phyloP scores from a whole-genome alignment of 75 land plant species.

The Adiantum capillusveneris region DNA sequence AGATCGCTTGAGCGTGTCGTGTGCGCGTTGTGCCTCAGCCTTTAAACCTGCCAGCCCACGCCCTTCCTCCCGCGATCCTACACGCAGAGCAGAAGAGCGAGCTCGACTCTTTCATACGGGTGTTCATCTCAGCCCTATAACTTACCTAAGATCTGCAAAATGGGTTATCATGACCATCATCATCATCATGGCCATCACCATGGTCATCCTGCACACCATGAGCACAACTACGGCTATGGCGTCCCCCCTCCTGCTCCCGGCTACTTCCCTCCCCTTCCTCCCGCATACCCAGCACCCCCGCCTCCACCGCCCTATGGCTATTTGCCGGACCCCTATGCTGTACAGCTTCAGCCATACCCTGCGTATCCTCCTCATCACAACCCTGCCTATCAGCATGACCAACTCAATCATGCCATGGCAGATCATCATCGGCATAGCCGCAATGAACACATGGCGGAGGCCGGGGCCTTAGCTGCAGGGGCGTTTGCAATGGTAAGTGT shows the following conservation, averaged over 20 bases:
- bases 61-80: too few relatives aligned
- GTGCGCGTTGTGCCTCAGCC: too few relatives aligned
- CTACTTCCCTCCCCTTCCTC: neutral
- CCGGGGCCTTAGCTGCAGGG: neutral
- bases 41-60: too few relatives aligned
- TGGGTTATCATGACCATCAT: neutral
- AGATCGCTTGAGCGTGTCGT: too few relatives aligned
- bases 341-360: neutral
- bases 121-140: too few relatives aligned
- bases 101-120: too few relatives aligned
- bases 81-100: too few relatives aligned
- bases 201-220: neutral
- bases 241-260: neutral
- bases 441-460: neutral
- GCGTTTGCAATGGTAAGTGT: conserved; percentile 1
- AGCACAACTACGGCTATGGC: too few relatives aligned
- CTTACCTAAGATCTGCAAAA: too few relatives aligned
- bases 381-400: neutral
- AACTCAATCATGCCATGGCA: neutral
- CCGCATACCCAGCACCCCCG: too few relatives aligned
- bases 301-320: neutral
- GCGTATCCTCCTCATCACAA: neutral
- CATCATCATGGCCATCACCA: neutral
- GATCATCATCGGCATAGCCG: neutral
- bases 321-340: neutral